These are phyloP conservation scores for Bombardia bombarda DNA, from an alignment of 495 filamentous ascomycete genomes.

Conservation along the genomic window DNA sequence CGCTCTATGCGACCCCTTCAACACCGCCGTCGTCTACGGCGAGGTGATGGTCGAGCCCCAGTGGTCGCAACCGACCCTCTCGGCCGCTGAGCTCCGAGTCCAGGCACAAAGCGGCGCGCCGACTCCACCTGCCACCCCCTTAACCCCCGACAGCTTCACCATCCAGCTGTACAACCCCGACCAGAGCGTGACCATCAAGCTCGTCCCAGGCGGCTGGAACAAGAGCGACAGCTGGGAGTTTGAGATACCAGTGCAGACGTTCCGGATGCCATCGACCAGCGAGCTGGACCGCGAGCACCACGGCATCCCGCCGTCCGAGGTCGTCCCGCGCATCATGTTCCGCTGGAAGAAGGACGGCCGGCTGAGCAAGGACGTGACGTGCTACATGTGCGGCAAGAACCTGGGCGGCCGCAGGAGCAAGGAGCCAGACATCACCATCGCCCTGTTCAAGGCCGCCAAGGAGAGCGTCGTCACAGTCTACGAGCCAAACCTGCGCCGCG, in stretches of 20 bases:
- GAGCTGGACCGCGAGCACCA: constrained; percentile 66
- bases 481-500: constrained; percentile 80
- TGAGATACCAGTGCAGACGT: constrained; percentile 80
- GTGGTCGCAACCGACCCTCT: constrained; percentile 75
- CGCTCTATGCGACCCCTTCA: constrained; percentile 76
- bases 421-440: constrained; percentile 91
- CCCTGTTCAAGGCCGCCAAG: constrained; percentile 56
- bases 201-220: constrained; percentile 68
- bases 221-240: constrained; percentile 80
- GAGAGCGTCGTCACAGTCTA: constrained; percentile 65
- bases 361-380: constrained; percentile 71
- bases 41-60: constrained; percentile 79
- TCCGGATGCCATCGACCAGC: constrained; percentile 68
- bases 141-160: constrained; percentile 68
- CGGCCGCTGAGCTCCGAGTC: constrained; percentile 67
- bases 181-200: constrained; percentile 64
- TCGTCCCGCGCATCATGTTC: constrained; percentile 75
- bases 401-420: constrained; percentile 64
- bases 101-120: constrained; percentile 52
- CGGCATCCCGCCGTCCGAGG: constrained; percentile 57
- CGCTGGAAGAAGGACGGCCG: constrained; percentile 89
- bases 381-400: constrained; percentile 69
- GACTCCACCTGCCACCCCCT: constrained; percentile 62
- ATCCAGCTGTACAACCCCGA: constrained; percentile 94
- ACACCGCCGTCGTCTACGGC: constrained; percentile 73